Conservation (phyloP, 108 stramenopile genomes). For the Cyclotella kingstonii region DNA sequence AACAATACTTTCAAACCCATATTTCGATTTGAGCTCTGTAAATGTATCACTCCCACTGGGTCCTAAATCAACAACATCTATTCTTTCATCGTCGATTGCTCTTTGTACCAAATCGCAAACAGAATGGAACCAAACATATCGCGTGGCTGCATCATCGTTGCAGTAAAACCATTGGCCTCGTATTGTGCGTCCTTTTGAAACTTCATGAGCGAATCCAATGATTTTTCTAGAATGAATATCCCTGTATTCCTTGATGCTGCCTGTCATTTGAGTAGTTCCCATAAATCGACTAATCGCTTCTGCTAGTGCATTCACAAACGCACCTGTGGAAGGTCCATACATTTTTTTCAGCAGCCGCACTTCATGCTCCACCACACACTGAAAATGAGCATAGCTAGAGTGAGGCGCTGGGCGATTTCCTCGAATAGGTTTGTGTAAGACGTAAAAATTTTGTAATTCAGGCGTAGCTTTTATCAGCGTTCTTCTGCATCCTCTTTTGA, state of each 20-base stretch:
- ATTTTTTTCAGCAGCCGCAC: slow-evolving; percentile 53
- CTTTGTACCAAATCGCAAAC: slow-evolving; percentile 60
- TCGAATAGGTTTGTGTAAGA: slow-evolving; percentile 51
- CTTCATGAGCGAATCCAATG: slow-evolving; percentile 75
- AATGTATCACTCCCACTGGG: slow-evolving; percentile 75
- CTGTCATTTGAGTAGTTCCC: slow-evolving; percentile 71
- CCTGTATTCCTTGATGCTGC: slow-evolving; percentile 68
- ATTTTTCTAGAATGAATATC: slow-evolving; percentile 42
- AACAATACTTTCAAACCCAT: slow-evolving; percentile 61
- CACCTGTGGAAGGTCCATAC: slow-evolving; percentile 39
- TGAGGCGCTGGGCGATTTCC: slow-evolving; percentile 67
- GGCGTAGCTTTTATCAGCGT: slow-evolving; percentile 58
- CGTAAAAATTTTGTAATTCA: slow-evolving; percentile 59
- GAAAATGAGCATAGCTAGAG: slow-evolving; percentile 70
- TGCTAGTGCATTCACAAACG: slow-evolving; percentile 62
- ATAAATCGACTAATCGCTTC: slow-evolving; percentile 68
- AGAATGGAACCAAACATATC: slow-evolving; percentile 79
- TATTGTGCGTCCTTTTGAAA: slow-evolving; percentile 60
- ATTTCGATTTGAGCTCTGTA: slow-evolving; percentile 60
- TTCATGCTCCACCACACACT: slow-evolving; percentile 76
- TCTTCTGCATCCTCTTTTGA: slow-evolving; percentile 60
- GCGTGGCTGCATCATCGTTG: slow-evolving; percentile 62
- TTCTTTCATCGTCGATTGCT: slow-evolving; percentile 58
- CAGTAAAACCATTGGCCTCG: slow-evolving; percentile 84
- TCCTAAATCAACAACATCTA: slow-evolving; percentile 68